Conservation (phyloP, 2,329 filamentous ascomycete genomes). For the Epichloe bromicola region DNA sequence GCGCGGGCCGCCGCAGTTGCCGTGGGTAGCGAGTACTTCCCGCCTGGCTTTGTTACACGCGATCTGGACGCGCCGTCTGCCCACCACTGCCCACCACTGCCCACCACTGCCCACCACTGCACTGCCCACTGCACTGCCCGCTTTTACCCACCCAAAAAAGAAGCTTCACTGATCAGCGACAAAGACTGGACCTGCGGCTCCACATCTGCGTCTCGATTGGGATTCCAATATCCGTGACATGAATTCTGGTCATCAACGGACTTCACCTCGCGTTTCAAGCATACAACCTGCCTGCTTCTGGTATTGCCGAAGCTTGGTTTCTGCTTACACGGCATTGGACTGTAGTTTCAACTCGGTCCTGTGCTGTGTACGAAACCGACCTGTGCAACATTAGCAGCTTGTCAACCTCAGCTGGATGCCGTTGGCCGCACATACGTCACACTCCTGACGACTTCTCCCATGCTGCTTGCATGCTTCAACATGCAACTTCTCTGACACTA, state of each 20-base stretch:
- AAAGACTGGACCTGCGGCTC: not conserved
- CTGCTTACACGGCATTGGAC: not conserved
- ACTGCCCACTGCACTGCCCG: too few species aligned
- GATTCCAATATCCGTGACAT: not conserved
- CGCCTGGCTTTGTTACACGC: not conserved
- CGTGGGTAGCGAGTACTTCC: not conserved
- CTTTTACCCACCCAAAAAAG: too few species aligned
- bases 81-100: too few species aligned
- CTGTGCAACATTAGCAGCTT: not conserved
- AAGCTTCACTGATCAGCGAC: not conserved
- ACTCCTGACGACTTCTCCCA: not conserved
- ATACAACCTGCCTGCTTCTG: not conserved
- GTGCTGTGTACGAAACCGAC: not conserved
- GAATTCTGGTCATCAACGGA: too few species aligned
- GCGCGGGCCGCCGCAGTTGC: fast-evolving
- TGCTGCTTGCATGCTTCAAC: not conserved
- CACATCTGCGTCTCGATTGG: too few species aligned
- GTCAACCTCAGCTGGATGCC: conserved; percentile 1
- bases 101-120: too few species aligned
- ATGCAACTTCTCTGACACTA: not conserved
- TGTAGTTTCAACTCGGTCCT: not conserved
- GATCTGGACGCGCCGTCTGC: not conserved
- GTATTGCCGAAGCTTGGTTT: not conserved
- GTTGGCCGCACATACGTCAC: conserved; percentile 1
- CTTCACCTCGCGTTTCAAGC: too few species aligned